Base-by-base conservation (phyloP, 257 asterid genomes). In the Fraxinus excelsior region DNA sequence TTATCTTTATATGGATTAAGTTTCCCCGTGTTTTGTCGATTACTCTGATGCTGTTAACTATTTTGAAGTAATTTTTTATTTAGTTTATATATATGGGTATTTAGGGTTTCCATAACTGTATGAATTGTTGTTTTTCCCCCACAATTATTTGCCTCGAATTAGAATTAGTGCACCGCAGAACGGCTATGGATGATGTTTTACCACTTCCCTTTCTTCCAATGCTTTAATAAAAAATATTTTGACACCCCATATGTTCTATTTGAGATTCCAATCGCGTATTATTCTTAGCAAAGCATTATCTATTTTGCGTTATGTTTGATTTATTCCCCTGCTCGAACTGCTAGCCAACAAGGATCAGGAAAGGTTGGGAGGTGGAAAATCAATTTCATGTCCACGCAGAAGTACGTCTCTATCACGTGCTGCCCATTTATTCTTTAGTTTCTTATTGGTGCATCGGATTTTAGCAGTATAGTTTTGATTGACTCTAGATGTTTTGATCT, bases 321-420 rank as follows among this genome's bases (percentile, higher is more conserved):
- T 51, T 88, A 75, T 84, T 91, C 99, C 42, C 99, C 99, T 67
- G 99, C 99, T 74, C 89, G 97, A 81, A 90, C 98, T 79, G 99
- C 98, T 62, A 78, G 91, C 26, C 99, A 96, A 77, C 99, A 96
- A 85, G 99, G 99, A 80, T 92, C 99, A 16, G 99, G 97, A 80
- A 93, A 93, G 83, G 88, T 96, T 84, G 98, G 97, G 78, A 89
- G 71, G 80, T 96, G 99, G 98, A 96, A 91, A 85, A 96, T 96
- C 82, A 91, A 93, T 86, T 96, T 96, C 84, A 1, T 92, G 86
- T 93, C 99, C 74, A 93, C 95, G 2, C 97, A 94, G 79, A 94
- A 94, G 98, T 91, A 94, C 78, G 94, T 32, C 32, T 70, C 72
- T 72, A 68, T n/a, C 74, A 23, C 70, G 79, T 70, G 0, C 23